Conservation (phyloP, 1,139 yeast species). For the Debaryomycetaceae sp. region DNA sequence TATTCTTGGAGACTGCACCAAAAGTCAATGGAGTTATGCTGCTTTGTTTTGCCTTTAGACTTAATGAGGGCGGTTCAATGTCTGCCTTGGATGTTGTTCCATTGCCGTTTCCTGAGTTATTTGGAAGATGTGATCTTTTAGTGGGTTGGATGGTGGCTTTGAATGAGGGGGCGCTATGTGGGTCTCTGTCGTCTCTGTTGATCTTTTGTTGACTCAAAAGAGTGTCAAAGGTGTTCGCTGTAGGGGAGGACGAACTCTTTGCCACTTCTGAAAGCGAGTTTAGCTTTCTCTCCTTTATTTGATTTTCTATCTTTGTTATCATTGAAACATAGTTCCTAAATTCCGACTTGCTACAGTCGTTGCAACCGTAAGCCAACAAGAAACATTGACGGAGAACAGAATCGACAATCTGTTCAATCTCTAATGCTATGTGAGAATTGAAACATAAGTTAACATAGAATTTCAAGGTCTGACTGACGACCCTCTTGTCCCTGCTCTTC, state of each 20-base stretch:
- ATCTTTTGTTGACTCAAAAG: conserved; percentile 33
- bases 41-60: not conserved
- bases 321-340: conserved; percentile 28
- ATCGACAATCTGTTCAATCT: conserved; percentile 35
- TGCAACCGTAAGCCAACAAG: conserved; percentile 38
- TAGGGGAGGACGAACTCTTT: not conserved
- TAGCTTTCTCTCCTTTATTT: conserved; percentile 27
- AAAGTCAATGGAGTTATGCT: not conserved
- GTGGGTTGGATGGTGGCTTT: not conserved
- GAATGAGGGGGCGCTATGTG: not conserved
- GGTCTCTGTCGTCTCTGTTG: conserved; percentile 25
- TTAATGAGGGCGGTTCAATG: not conserved
- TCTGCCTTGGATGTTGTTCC: not conserved
- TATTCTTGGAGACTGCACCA: not conserved
- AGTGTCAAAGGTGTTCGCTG: conserved; percentile 22
- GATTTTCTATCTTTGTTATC: conserved; percentile 27
- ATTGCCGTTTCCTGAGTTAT: not conserved
- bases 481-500: conserved; percentile 74
- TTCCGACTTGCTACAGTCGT: conserved; percentile 36
- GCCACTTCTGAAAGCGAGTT: conserved; percentile 19
- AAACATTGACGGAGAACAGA: conserved; percentile 37
- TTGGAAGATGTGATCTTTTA: not conserved
- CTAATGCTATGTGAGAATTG: conserved; percentile 36
- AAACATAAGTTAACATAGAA: conserved; percentile 47
- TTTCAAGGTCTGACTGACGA: conserved; percentile 52